phyloP scores from a whole-genome alignment of 2,329 filamentous ascomycete genomes.

The Trichophyton simii region DNA sequence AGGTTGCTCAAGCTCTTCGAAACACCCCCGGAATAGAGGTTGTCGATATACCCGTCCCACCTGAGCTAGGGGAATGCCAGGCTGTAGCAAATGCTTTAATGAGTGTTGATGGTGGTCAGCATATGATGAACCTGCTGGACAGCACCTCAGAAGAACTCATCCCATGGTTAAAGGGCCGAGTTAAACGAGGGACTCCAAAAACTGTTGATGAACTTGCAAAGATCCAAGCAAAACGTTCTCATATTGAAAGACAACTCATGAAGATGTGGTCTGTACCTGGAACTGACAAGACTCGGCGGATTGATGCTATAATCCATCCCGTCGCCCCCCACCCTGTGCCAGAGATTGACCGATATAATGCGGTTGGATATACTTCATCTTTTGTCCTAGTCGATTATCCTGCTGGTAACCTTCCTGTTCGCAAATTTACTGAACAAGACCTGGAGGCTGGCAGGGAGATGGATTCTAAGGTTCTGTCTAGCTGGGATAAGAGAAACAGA shows the following conservation, averaged over 20 bases:
- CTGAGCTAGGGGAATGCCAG: constrained; percentile 43
- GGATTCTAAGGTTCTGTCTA: constrained; percentile 30
- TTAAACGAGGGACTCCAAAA: constrained; percentile 38
- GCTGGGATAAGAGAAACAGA: constrained; percentile 50
- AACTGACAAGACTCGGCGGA: constrained; percentile 24
- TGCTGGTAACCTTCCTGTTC: constrained; percentile 45
- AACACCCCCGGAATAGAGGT: constrained; percentile 39
- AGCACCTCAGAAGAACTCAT: constrained; percentile 45
- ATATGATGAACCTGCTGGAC: constrained; percentile 47
- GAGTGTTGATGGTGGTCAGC: constrained; percentile 44
- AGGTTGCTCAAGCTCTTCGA: constrained; percentile 26
- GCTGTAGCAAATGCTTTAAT: constrained; percentile 47
- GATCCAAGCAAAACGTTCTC: constrained; percentile 41
- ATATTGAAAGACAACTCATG: constrained; percentile 44
- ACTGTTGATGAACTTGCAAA: constrained; percentile 38
- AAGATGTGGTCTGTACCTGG: constrained; percentile 40
- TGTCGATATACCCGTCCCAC: constrained; percentile 44
- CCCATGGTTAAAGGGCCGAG: constrained; percentile 45
- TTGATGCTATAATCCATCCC: constrained; percentile 53
- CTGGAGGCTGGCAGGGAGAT: constrained; percentile 38
- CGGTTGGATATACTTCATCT: constrained; percentile 48
- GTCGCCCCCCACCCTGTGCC: constrained; percentile 53
- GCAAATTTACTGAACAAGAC: constrained; percentile 39
- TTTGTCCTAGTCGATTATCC: constrained; percentile 54
- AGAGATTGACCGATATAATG: constrained; percentile 50